Evolutionary conservation across 192 early-diverging fungal species (phyloP).

Genomic region (Phycomyces nitens): DNA sequence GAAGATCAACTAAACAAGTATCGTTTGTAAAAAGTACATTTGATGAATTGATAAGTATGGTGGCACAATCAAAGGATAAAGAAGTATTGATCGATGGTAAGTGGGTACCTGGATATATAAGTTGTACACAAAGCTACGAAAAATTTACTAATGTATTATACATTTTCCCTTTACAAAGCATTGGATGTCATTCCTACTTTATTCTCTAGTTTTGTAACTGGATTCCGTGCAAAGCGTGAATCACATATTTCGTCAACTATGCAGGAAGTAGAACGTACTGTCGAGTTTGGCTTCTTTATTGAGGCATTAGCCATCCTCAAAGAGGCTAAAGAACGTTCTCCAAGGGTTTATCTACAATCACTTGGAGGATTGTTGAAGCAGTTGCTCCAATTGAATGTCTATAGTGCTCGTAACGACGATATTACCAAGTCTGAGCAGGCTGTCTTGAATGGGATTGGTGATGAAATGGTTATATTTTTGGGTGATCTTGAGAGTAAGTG

Average conservation of each 20-base stretch:
- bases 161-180: conserved; percentile 2
- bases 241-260: conserved; percentile 6
- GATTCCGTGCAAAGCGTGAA: conserved; percentile 20
- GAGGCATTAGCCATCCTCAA: conserved; percentile 9
- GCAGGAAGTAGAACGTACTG: conserved; percentile 17
- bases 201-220: conserved; percentile 16
- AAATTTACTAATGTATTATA: no score
- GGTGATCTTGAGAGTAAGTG: neutral
- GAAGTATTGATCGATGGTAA: conserved; percentile 12
- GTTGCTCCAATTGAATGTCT: conserved; percentile 20
- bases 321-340: neutral
- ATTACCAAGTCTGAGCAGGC: conserved; percentile 19
- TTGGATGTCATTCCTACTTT: conserved; percentile 16
- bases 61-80: neutral
- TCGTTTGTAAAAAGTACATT: conserved; percentile 26
- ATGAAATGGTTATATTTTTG: conserved; percentile 11
- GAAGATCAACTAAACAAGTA: conserved; percentile 1
- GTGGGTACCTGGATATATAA: no score
- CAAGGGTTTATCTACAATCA: conserved; percentile 3
- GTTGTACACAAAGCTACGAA: no score
- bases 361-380: conserved; percentile 13
- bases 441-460: conserved; percentile 2
- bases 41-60: conserved; percentile 16
- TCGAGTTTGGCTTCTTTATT: conserved; percentile 31
- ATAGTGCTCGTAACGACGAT: conserved; percentile 20